Evolutionary conservation across 2,329 filamentous ascomycete genomes (phyloP), one percentile per base, ranked within the genome.

Genomic region (Aspergillus novofumigatus): DNA sequence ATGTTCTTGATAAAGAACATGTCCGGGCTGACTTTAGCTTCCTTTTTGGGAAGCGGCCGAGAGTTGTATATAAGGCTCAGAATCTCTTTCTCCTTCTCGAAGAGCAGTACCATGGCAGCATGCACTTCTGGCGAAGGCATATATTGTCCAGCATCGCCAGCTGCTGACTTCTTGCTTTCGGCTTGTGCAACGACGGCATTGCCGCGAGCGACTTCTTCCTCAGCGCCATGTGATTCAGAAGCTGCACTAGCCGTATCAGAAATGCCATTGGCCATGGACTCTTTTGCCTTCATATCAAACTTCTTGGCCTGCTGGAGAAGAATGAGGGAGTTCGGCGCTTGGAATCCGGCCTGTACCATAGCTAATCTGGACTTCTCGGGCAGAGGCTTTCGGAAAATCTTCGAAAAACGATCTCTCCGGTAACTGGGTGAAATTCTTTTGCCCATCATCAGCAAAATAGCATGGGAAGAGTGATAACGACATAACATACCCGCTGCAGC

Each of bases 1-100:
- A 99, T 79, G 38, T 86, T 88, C 56, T 89, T 87, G 56, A 97
- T 81, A 76, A 99, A 99, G 77, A 99, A 97, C 87, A 97, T 96
- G 64, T 96, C 90, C 1, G 91, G 85, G 2, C 80, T 86, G n/a
- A 91, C 79, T 20, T 78, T 78, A 6, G 76, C 75, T 41, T 80
- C 76, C 55, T 81, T 84, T 69, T 84, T 86, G 4, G 81, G 78
- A n/a, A 73, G 68, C 4, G 88, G 85, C 57, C 88, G 86, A 20
- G 90, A 88, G 69, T 87, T 89, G 76, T 97, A 99, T 4, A 99
- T 78, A n/a, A 97, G 80, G 17, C 86, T 82, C 47, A 99, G 73
- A 32, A 99, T 81, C 47, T 96, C 91, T 60, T 88, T 84, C 69
- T 99, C 94, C 60, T 91, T 90, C 62, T 91, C 84, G 69, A 99